Base-by-base conservation (phyloP, 257 asterid species). In the Nicotiana obtusifolia region DNA sequence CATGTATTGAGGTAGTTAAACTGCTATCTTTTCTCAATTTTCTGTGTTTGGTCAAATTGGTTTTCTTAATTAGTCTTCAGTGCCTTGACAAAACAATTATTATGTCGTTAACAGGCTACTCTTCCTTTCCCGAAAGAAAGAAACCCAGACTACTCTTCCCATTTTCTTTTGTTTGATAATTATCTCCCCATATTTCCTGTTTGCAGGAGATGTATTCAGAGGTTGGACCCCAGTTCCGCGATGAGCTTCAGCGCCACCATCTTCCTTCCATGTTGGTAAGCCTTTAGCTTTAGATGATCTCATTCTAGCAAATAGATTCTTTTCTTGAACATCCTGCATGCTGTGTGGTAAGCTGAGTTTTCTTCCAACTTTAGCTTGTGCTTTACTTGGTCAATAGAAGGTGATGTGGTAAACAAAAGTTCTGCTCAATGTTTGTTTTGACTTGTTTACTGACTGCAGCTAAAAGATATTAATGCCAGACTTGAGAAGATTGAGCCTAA, bases 401-500 rank as follows among this genome's bases (percentile, higher is more conserved):
- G 54, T 41, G 47, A 57, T 80, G 53, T 57, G 54, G 47, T 19
- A 53, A 80, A 65, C 30, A 47, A 17, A 26, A 65, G 44, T 65
- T 65, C 49, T 64, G 77, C 66, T 65, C 66, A 22, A 19, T 64
- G 62, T 59, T 54, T 47, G 86, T 62, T 82, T 82, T 86, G 83
- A 85, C 82, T 71, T 87, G 67, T 76, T 78, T n/a, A 81, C 83
- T 85, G 30, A 71, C 79, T 91, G 88, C 93, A 96, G 99, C 87
- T 90, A 81, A 94, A 85, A 88, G 99, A 96, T 89, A 94, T 96
- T 60, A 94, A 94, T 88, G 87, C 90, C 75, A 89, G 98, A 89
- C 90, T 96, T 84, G 97, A 93, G 86, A 94, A 80, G 88, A 93
- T 96, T 88, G 95, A 90, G 91, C 99, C 99, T 16, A 93, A 94